These are phyloP conservation scores for Cladosporium sp. DNA, from an alignment of 2,329 filamentous ascomycete genomes.

Conservation along the genomic window DNA sequence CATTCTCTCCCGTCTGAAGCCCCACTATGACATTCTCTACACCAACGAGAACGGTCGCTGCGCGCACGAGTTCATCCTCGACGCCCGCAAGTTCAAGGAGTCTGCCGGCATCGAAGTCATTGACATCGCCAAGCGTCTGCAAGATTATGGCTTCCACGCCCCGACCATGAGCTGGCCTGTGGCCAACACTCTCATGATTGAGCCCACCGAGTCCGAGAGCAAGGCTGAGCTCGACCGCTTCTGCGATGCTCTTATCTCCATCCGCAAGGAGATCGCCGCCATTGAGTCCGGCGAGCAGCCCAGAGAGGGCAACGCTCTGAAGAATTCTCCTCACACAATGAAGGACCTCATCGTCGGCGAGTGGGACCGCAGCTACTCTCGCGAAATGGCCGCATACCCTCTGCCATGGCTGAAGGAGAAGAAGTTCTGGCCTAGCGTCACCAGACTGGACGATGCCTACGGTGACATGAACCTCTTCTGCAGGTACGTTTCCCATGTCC, in stretches of 20 bases:
- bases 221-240: constrained; percentile 93
- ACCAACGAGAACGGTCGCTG: constrained; percentile 85
- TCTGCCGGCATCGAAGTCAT: constrained; percentile 83
- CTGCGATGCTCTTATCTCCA: constrained; percentile 83
- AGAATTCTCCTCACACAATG: constrained; percentile 84
- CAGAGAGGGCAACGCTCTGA: constrained; percentile 77
- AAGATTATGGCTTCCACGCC: constrained; percentile 96
- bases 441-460: constrained; percentile 83
- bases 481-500: constrained; percentile 49
- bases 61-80: constrained; percentile 96
- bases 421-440: constrained; percentile 95
- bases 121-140: constrained; percentile 92
- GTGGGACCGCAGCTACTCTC: constrained; percentile 80
- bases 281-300: constrained; percentile 78
- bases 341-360: constrained; percentile 72
- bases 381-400: constrained; percentile 85
- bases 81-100: constrained; percentile 81
- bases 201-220: constrained; percentile 91
- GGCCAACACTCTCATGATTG: constrained; percentile 94
- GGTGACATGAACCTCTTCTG: constrained; percentile 94
- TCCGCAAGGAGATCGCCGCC: constrained; percentile 79
- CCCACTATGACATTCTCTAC: constrained; percentile 89
- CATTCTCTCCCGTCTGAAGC: constrained; percentile 81
- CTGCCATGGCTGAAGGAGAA: constrained; percentile 81
- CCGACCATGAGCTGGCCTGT: constrained; percentile 98